Percentiles rank a stretch among this genome's conserved stretches.
phyloP scores from a whole-genome alignment of 768 basidiomycete genomes.

The Podaxis pistillaris region DNA sequence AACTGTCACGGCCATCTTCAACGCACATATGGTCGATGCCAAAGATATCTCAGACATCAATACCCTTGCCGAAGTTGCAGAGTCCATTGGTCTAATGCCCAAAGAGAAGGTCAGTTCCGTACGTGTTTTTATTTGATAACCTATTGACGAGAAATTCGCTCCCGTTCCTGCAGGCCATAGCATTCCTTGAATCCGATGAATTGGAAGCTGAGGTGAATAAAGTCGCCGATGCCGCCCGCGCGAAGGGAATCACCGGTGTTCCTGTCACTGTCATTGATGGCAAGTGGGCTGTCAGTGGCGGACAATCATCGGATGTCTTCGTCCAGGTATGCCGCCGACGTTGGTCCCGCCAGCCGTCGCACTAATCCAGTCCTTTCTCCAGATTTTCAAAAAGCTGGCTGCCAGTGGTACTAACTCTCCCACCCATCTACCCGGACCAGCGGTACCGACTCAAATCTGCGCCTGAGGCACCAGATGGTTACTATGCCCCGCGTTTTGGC shows the following conservation, averaged over 20 bases:
- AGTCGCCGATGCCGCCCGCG: conserved; percentile 60
- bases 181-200: conserved; percentile 67
- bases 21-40: conserved; percentile 62
- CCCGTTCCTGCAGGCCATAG: conserved; percentile 44
- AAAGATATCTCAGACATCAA: conserved; percentile 61
- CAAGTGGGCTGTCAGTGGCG: conserved; percentile 75
- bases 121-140: conserved; percentile 1
- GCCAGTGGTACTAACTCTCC: conserved; percentile 31
- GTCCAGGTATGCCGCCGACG: conserved; percentile 47
- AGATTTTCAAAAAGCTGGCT: conserved; percentile 55
- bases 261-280: conserved; percentile 79
- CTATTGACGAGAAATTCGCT: background rate
- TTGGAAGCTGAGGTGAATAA: conserved; percentile 60
- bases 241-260: conserved; percentile 72
- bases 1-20: conserved; percentile 57
- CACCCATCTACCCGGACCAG: conserved; percentile 31
- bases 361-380: conserved; percentile 11
- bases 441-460: conserved; percentile 30
- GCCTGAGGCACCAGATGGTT: conserved; percentile 17
- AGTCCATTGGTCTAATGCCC: conserved; percentile 53
- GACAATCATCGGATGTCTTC: conserved; percentile 70
- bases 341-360: background rate
- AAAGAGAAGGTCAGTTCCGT: conserved; percentile 50
- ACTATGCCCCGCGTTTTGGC: background rate
- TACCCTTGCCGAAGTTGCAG: conserved; percentile 59